Conservation (phyloP, 768 basidiomycete genomes). For the Chalciporus pseudorubinellus region DNA sequence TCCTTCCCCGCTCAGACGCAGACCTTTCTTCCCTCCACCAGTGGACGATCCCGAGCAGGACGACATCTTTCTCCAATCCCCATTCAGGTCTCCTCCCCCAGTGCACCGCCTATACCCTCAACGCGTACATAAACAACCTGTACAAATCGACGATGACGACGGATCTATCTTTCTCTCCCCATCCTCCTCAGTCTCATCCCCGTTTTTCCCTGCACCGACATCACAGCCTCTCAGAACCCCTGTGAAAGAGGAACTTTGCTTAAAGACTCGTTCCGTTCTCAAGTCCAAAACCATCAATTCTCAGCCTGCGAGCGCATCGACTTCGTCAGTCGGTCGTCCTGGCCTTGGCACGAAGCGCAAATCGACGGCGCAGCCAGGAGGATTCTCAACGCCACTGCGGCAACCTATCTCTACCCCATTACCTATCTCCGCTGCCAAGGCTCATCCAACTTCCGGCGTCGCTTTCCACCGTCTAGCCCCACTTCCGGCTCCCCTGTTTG, state of each 20-base stretch:
- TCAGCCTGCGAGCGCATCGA: slow-evolving; percentile 2
- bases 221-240: slow-evolving; percentile 60
- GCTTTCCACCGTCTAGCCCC: slow-evolving; percentile 37
- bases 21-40: slow-evolving; percentile 38
- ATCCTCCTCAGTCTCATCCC: slow-evolving; percentile 37
- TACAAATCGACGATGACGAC: slow-evolving; percentile 51
- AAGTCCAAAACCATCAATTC: slow-evolving; percentile 32
- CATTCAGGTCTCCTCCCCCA: slow-evolving; percentile 46
- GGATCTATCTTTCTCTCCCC: slow-evolving; percentile 57
- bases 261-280: slow-evolving; percentile 42
- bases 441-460: slow-evolving; percentile 33
- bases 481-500: slow-evolving; percentile 32
- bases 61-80: slow-evolving; percentile 54
- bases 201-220: slow-evolving; percentile 42
- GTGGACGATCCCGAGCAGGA: slow-evolving; percentile 37
- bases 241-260: slow-evolving; percentile 48
- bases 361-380: slow-evolving; percentile 42
- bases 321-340: slow-evolving; percentile 26
- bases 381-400: slow-evolving; percentile 58
- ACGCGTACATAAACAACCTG: slow-evolving; percentile 35
- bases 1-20: slow-evolving; percentile 58
- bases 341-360: slow-evolving; percentile 67
- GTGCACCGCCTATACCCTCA: slow-evolving; percentile 43
- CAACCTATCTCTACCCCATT: slow-evolving; percentile 42
- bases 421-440: slow-evolving; percentile 34